Conservation (phyloP, 306 rosid genomes). For the Chamaecrista fasciculata region DNA sequence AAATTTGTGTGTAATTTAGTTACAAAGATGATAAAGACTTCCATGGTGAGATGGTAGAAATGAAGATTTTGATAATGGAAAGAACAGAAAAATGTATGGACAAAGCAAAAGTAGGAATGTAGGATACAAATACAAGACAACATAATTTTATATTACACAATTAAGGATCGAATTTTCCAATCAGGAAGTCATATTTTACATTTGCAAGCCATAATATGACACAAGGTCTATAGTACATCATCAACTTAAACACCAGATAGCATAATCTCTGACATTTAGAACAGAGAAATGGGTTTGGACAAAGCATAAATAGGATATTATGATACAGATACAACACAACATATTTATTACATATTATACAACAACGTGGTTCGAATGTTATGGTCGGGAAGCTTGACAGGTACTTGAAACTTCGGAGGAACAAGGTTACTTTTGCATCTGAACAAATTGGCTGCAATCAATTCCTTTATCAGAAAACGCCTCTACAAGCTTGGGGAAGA, state of each 20-base stretch:
- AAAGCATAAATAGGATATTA: slow-evolving; percentile 27
- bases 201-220: slow-evolving; percentile 30
- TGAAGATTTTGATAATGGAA: too few species aligned
- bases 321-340: slow-evolving; percentile 29
- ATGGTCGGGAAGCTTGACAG: slow-evolving; percentile 30
- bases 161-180: too few species aligned
- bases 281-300: slow-evolving; percentile 11
- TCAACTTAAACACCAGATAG: neutral
- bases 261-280: neutral
- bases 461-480: slow-evolving; percentile 71
- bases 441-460: slow-evolving; percentile 59
- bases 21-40: too few species aligned
- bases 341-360: slow-evolving; percentile 31
- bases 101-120: too few species aligned
- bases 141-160: too few species aligned
- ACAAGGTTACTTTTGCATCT: slow-evolving; percentile 36
- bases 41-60: too few species aligned
- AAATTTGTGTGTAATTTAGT: too few species aligned
- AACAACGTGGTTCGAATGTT: slow-evolving; percentile 32
- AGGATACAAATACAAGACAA: too few species aligned
- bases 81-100: too few species aligned
- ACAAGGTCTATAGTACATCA: slow-evolving; percentile 15
- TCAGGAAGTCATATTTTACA: slow-evolving; percentile 27
- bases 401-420: slow-evolving; percentile 12
- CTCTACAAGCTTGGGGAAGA: slow-evolving; percentile 74